Evolutionary conservation across 1,284 basidiomycete species (phyloP).

Genomic region (Cryptococcus sp.): DNA sequence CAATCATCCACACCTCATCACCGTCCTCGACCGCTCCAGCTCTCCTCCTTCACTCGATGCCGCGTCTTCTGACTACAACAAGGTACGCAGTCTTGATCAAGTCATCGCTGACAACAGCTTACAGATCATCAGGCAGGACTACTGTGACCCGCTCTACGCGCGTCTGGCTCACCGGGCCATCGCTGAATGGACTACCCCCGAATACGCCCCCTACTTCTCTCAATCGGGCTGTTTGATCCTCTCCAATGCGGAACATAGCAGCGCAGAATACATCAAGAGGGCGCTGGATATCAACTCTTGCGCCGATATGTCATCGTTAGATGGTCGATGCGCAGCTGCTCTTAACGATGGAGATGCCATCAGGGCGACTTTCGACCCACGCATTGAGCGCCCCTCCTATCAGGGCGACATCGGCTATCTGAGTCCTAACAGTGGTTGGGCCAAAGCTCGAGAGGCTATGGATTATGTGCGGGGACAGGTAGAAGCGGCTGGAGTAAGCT

Average conservation of each 20-base stretch:
- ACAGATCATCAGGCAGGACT: constrained; percentile 38
- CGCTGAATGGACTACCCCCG: constrained; percentile 32
- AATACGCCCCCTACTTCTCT: constrained; percentile 73
- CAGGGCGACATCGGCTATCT: constrained; percentile 60
- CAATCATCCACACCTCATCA: constrained; percentile 17
- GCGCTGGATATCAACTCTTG: constrained; percentile 17
- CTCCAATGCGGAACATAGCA: neutral
- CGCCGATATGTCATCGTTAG: constrained; percentile 19
- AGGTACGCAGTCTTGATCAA: constrained; percentile 10
- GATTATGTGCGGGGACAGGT: constrained; percentile 34
- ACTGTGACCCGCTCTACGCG: constrained; percentile 25
- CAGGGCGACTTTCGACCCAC: constrained; percentile 17
- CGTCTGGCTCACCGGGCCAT: constrained; percentile 30
- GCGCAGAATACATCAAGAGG: constrained; percentile 10
- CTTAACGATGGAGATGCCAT: constrained; percentile 14
- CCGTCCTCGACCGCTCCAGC: constrained; percentile 18
- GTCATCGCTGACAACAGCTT: neutral
- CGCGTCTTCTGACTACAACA: constrained; percentile 35
- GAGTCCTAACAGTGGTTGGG: constrained; percentile 79
- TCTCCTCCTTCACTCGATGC: constrained; percentile 21
- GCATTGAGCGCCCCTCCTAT: constrained; percentile 15
- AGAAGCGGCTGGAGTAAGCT: constrained; percentile 16
- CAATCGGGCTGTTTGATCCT: constrained; percentile 59
- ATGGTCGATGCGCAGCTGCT: constrained; percentile 13
- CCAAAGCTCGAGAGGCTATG: constrained; percentile 68